These are phyloP conservation scores for Nematocida ausubeli DNA, from an alignment of 371 early-diverging fungal species.

Conservation along the genomic window DNA sequence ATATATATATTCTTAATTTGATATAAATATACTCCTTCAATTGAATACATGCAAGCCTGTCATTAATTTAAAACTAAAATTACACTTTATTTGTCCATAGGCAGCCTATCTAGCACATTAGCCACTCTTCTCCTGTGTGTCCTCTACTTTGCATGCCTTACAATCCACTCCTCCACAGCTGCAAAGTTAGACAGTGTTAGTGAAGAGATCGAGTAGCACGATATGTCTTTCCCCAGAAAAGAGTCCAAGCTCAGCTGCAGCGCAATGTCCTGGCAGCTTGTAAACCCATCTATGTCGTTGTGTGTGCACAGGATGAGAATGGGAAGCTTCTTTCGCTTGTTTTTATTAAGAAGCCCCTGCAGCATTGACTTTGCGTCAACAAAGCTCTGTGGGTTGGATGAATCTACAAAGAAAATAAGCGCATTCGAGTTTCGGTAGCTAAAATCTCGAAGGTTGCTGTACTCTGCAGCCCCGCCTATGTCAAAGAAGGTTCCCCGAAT, in stretches of 20 bases:
- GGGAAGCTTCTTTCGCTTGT: constrained; percentile 51
- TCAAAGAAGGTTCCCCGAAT: constrained; percentile 58
- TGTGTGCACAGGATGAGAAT: constrained; percentile 90
- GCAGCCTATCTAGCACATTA: too few species aligned
- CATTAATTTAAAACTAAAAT: too few species aligned
- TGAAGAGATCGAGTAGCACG: constrained; percentile 95
- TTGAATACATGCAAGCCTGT: too few species aligned
- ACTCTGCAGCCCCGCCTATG: constrained; percentile 54
- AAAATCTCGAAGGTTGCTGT: constrained; percentile 50
- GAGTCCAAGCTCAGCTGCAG: constrained; percentile 75
- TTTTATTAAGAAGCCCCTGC: constrained; percentile 56
- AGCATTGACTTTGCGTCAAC: constrained; percentile 53
- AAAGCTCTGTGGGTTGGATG: constrained; percentile 10
- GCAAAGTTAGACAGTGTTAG: constrained; percentile 92
- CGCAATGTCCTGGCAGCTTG: constrained; percentile 81
- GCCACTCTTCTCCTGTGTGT: too few species aligned
- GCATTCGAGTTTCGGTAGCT: constrained; percentile 59
- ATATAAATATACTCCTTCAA: too few species aligned
- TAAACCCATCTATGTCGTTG: constrained; percentile 84
- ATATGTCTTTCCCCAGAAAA: constrained; percentile 85
- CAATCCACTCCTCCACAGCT: constrained; percentile 88
- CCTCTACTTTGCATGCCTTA: constrained; percentile 71
- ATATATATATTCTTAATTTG: too few species aligned
- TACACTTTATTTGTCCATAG: too few species aligned
- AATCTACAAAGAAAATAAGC: constrained; percentile 58